A percentile compares a stretch with the other conserved stretches of the same genome.
These are phyloP conservation scores for Litsea cubeba DNA, from an alignment of 164 flowering plant species.

Conservation along the genomic window DNA sequence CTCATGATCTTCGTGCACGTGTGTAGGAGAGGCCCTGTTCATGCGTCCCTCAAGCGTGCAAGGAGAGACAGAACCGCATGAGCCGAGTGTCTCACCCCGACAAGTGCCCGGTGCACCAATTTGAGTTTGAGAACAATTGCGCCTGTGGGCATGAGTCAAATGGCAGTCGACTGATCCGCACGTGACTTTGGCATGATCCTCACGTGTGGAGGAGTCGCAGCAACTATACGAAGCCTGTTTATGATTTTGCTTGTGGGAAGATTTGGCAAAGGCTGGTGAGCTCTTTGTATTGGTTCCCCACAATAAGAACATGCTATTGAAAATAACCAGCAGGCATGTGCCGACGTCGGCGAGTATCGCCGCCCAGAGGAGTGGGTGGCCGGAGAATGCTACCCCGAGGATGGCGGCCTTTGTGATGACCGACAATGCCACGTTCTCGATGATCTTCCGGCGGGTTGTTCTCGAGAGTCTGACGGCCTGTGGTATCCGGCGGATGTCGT, in stretches of 20 bases:
- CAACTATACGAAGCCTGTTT: background rate
- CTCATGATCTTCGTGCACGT: background rate
- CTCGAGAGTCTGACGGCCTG: conserved; percentile 50
- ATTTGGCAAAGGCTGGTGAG: conserved; percentile 11
- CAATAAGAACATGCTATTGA: conserved; percentile 82
- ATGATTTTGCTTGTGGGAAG: conserved; percentile 5
- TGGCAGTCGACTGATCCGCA: conserved; percentile 4
- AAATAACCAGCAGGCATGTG: conserved; percentile 77
- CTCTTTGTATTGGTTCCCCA: conserved; percentile 23
- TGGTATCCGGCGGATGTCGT: conserved; percentile 72
- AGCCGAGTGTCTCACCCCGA: background rate
- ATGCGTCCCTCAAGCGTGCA: background rate
- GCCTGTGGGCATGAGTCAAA: conserved; percentile 4
- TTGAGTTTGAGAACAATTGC: conserved; percentile 18
- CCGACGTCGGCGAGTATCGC: conserved; percentile 89
- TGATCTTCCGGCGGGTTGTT: conserved; percentile 42
- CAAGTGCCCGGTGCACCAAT: background rate
- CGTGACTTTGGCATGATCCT: background rate
- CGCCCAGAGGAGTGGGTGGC: conserved; percentile 90
- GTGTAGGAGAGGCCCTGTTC: background rate
- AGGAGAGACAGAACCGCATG: background rate
- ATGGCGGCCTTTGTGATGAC: conserved; percentile 58
- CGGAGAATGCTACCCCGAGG: conserved; percentile 60
- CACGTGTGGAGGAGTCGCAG: background rate
- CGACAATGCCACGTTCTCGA: conserved; percentile 59